phyloP scores from a whole-genome alignment of 2,329 filamentous ascomycete genomes.

The Thielaviopsis cerberus region DNA sequence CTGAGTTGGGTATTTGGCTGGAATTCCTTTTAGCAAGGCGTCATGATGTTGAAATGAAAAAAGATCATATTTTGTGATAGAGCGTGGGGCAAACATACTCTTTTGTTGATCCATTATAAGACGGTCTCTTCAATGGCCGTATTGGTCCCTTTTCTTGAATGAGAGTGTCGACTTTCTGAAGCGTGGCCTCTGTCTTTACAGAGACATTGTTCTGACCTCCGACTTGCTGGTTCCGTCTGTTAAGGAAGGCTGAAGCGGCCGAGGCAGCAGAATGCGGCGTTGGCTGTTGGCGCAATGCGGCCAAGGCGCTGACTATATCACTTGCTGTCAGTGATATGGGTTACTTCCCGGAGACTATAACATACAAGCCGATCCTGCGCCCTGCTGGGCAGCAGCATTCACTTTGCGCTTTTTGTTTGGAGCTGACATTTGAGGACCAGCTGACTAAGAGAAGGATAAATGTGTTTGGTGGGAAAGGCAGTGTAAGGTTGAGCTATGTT shows the following conservation, averaged over 20 bases:
- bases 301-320: slow-evolving; percentile 9
- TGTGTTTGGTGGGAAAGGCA: not conserved
- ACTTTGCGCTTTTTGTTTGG: slow-evolving; percentile 9
- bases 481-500: too few relatives aligned
- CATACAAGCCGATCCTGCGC: slow-evolving; percentile 9
- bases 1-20: not conserved
- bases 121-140: not conserved
- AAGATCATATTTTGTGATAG: not conserved
- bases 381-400: not conserved
- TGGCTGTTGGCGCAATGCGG: slow-evolving; percentile 4
- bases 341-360: not conserved
- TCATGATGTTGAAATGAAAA: too few relatives aligned
- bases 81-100: not conserved
- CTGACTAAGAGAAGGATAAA: too few relatives aligned
- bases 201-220: not conserved
- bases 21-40: not conserved
- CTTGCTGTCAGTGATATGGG: not conserved
- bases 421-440: not conserved
- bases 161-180: not conserved
- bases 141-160: not conserved
- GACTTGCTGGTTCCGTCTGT: not conserved
- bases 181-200: not conserved
- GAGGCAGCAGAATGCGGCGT: slow-evolving; percentile 3
- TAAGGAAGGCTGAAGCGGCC: slow-evolving; percentile 1
- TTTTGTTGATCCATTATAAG: not conserved